Base-by-base conservation (phyloP, 2,329 filamentous ascomycete genomes). In the Diaporthe humulicola region DNA sequence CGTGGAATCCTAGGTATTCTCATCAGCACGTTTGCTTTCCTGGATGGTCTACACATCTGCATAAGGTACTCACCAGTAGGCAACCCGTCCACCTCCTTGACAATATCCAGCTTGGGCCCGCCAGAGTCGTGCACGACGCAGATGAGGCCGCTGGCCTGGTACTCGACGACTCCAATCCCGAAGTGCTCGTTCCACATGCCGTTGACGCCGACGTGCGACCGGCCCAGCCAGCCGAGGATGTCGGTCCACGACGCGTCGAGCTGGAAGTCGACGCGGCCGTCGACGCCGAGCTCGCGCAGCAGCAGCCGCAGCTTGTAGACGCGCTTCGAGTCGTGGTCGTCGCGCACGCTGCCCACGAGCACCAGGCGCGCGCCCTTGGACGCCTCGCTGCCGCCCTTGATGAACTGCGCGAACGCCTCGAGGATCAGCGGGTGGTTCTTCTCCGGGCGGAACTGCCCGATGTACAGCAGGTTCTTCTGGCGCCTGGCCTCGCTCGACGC, bases 121-220 rank as follows among this genome's bases (percentile, higher is more conserved):
- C 96, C 97, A 69, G 94, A 97, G 83, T 98, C 89, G 80, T 99
- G 97, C 12, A 98, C 97, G 0, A 99, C 96, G 7, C 93, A 92
- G 74, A 99, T 95, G 74, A 99, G 87, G 1, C 97, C 97, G 0
- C 97, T 97, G 5, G 97, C 97, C 82, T 98, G 96, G 82, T 98
- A 99, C 86, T 99, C 97, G 54, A 99, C 97, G 22, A 98, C 96
- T 1, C 97, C 97, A 75, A 99, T 99, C 30, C 97, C 97, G 82
- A 99, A 99, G 84, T 99, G 97, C 86, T 99, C 97, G 82, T 98
- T 98, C 96, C 97, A 99, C 97, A 99, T 99, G 80, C 94, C 95
- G 79, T 99, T 99, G 40, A 98, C 95, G 67, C 97, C 97, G 2
- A 99, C 90, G 25, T 92, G 96, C 5, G 94, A 92, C 76, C 88